These are phyloP conservation scores for Globisporangium sylvaticum DNA, from an alignment of 352 stramenopile genomes.

Conservation along the genomic window DNA sequence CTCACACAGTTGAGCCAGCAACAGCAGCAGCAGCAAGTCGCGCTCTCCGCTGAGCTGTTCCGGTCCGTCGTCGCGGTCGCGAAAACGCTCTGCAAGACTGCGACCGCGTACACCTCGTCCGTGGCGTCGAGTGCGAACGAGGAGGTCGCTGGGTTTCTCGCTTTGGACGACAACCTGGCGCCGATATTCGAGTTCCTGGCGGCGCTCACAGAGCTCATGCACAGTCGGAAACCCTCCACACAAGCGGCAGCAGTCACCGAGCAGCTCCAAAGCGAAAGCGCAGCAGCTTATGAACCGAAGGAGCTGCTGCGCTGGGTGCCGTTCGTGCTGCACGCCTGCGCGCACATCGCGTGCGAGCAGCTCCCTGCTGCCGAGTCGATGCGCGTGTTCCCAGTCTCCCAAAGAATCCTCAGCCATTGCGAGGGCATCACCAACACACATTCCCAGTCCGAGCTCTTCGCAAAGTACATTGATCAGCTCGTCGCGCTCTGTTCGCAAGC, in stretches of 20 bases:
- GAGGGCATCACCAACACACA: slow-evolving; percentile 9
- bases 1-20: slow-evolving; percentile 1
- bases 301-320: slow-evolving; percentile 35
- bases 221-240: background rate
- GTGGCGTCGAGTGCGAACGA: slow-evolving; percentile 9
- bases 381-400: slow-evolving; percentile 18
- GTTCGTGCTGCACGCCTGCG: slow-evolving; percentile 31
- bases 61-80: slow-evolving; percentile 13
- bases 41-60: slow-evolving; percentile 8
- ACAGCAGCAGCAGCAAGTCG: background rate
- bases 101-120: slow-evolving; percentile 19
- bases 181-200: slow-evolving; percentile 26
- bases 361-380: slow-evolving; percentile 26
- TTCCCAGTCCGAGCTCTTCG: slow-evolving; percentile 18
- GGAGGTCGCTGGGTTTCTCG: slow-evolving; percentile 13
- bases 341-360: slow-evolving; percentile 26
- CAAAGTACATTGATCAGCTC: slow-evolving; percentile 33
- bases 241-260: background rate
- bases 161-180: slow-evolving; percentile 26
- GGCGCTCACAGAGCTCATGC: slow-evolving; percentile 16
- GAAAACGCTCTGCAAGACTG: slow-evolving; percentile 30
- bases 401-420: slow-evolving; percentile 23
- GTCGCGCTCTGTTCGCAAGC: slow-evolving; percentile 40
- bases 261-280: background rate
- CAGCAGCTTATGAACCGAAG: slow-evolving; percentile 1